Percentiles rank a stretch among this genome's conserved stretches.
phyloP scores from a whole-genome alignment of 2,329 filamentous ascomycete species.

The Colletotrichum karsti region DNA sequence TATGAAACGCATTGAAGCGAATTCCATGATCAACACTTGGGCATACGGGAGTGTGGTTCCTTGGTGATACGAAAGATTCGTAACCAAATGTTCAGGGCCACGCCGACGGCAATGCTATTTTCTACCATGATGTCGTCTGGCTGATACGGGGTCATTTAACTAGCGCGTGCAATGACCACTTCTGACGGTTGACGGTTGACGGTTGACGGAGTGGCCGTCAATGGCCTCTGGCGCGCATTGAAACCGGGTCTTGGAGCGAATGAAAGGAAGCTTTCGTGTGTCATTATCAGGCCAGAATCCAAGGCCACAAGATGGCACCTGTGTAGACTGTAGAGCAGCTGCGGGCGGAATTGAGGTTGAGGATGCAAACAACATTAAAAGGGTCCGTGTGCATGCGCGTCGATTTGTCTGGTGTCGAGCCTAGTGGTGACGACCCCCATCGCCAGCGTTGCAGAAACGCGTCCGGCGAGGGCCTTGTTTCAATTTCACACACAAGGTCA shows the following conservation, averaged over 20 bases:
- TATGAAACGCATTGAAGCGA: too few relatives aligned
- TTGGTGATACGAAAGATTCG: not conserved
- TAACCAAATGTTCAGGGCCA: too few relatives aligned
- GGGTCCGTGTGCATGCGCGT: slow-evolving; percentile 9
- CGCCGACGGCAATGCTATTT: too few relatives aligned
- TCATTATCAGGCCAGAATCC: slow-evolving; percentile 22
- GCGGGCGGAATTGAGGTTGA: not conserved
- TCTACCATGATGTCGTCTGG: not conserved
- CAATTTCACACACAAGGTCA: slow-evolving; percentile 23
- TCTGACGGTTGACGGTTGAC: slow-evolving; percentile 8
- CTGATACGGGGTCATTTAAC: slow-evolving; percentile 22
- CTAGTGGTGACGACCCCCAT: slow-evolving; percentile 8
- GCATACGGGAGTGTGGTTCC: not conserved
- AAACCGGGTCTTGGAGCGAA: slow-evolving; percentile 12
- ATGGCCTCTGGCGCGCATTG: slow-evolving; percentile 14
- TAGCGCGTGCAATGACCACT: slow-evolving; percentile 18
- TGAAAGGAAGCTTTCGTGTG: not conserved
- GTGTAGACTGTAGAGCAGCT: too few relatives aligned
- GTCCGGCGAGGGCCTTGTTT: slow-evolving; percentile 23
- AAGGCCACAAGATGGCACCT: slow-evolving; percentile 9
- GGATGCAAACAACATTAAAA: not conserved
- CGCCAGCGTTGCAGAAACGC: slow-evolving; percentile 23
- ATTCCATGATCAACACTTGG: too few relatives aligned
- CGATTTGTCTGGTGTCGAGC: slow-evolving; percentile 2
- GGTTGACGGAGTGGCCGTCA: slow-evolving; percentile 20